Evolutionary conservation across 257 asterid genomes (phyloP).

Genomic region (Schizonepeta tenuifolia): DNA sequence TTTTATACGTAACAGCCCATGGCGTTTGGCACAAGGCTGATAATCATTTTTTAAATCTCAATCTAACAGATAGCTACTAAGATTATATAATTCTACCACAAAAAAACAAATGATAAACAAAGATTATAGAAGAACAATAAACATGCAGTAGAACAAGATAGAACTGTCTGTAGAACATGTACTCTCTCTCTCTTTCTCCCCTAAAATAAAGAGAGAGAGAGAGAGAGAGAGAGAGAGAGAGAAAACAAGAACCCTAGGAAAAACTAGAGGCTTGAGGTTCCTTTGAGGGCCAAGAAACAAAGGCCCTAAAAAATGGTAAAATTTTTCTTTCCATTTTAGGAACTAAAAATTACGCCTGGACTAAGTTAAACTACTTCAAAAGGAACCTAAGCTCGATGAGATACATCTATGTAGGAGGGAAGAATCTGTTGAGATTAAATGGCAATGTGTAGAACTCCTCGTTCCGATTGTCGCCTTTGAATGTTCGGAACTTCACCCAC

Average conservation of each 20-base stretch:
- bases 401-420: constrained; percentile 72
- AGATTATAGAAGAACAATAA: too few species aligned
- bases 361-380: constrained; percentile 1
- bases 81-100: too few species aligned
- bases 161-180: background rate
- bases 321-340: background rate
- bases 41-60: too few species aligned
- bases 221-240: too few species aligned
- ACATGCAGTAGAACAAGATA: too few species aligned
- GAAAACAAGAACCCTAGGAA: background rate
- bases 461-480: constrained; percentile 82
- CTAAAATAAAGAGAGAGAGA: background rate
- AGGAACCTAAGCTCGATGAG: constrained; percentile 18
- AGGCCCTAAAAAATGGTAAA: constrained; percentile 36
- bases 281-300: constrained; percentile 27
- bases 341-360: constrained; percentile 6
- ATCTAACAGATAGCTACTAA: too few species aligned
- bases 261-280: constrained; percentile 16
- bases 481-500: constrained; percentile 94
- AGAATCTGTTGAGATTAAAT: constrained; percentile 82
- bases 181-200: background rate
- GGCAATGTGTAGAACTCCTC: constrained; percentile 93
- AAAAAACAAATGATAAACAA: too few species aligned
- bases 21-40: too few species aligned
- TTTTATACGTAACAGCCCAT: too few species aligned